phyloP scores from a whole-genome alignment of 352 stramenopile genomes.

The Phytophthora pistaciae region DNA sequence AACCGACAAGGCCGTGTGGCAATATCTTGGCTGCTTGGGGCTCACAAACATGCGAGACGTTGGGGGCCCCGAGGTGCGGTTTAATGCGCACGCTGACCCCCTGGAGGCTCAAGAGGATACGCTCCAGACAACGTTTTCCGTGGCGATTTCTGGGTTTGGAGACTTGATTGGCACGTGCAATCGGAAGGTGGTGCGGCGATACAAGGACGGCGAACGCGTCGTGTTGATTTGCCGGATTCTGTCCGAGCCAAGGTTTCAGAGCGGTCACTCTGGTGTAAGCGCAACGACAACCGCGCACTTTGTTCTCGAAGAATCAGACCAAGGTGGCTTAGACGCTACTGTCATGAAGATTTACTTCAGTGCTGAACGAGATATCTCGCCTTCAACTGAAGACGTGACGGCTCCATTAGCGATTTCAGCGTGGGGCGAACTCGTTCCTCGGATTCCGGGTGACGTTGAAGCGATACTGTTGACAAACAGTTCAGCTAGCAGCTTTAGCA shows the following conservation, averaged over 20 bases:
- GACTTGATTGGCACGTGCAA: slow-evolving; percentile 1
- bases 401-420: slow-evolving; percentile 2
- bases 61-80: not conserved
- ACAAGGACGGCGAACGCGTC: not conserved
- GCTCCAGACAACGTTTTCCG: not conserved
- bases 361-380: not conserved
- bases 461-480: not conserved
- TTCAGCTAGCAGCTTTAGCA: not conserved
- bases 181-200: slow-evolving; percentile 13
- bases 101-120: not conserved
- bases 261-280: not conserved
- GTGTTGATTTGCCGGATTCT: slow-evolving; percentile 7
- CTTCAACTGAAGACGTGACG: not conserved
- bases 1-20: slow-evolving; percentile 4
- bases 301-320: not conserved
- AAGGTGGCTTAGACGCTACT: not conserved
- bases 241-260: slow-evolving; percentile 3
- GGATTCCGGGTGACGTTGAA: slow-evolving; percentile 9
- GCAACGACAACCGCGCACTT: not conserved
- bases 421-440: slow-evolving; percentile 14
- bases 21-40: slow-evolving; percentile 3
- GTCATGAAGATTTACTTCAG: slow-evolving; percentile 21
- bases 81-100: not conserved
- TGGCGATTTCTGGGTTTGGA: not conserved
- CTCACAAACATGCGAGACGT: slow-evolving; percentile 5